Evolutionary conservation across 192 early-diverging fungal genomes (phyloP).

Genomic region (Allomyces macrogynus): DNA sequence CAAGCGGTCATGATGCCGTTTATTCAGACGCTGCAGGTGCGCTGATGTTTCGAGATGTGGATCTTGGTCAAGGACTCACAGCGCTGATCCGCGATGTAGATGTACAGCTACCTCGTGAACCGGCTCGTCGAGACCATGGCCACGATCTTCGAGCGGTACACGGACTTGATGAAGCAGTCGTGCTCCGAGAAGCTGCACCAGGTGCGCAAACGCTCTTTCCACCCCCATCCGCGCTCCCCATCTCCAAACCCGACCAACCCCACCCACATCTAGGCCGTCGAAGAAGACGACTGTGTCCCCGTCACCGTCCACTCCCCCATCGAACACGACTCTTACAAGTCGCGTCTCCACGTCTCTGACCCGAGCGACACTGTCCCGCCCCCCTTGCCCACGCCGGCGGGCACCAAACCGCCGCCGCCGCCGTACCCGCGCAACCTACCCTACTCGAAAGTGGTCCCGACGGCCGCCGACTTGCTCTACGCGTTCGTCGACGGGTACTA

Average conservation of each 20-base stretch:
- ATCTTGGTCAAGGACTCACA: constrained; percentile 1
- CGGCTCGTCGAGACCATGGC: constrained; percentile 46
- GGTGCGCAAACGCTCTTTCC: constrained; percentile 17
- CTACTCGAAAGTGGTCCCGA: constrained; percentile 62
- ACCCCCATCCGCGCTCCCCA: neutral
- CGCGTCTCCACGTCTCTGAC: no score
- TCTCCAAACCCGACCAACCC: no score
- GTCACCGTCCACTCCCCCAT: constrained; percentile 42
- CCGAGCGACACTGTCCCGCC: no score
- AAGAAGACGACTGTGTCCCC: constrained; percentile 64
- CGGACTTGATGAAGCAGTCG: constrained; percentile 47
- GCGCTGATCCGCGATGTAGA: constrained; percentile 14
- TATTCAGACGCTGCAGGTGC: constrained; percentile 76
- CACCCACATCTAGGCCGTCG: constrained; percentile 27
- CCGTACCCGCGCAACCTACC: constrained; percentile 53
- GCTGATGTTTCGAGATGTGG: neutral
- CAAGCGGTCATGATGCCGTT: constrained; percentile 62
- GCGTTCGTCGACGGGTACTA: neutral
- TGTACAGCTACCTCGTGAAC: constrained; percentile 51
- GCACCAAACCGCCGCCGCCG: neutral
- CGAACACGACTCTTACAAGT: constrained; percentile 22
- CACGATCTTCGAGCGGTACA: constrained; percentile 57
- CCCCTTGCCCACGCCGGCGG: no score
- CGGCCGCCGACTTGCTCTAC: constrained; percentile 1
- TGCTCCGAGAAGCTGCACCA: constrained; percentile 45